These are phyloP conservation scores for Naganishia liquefaciens DNA, from an alignment of 1,284 basidiomycete species.

Conservation along the genomic window DNA sequence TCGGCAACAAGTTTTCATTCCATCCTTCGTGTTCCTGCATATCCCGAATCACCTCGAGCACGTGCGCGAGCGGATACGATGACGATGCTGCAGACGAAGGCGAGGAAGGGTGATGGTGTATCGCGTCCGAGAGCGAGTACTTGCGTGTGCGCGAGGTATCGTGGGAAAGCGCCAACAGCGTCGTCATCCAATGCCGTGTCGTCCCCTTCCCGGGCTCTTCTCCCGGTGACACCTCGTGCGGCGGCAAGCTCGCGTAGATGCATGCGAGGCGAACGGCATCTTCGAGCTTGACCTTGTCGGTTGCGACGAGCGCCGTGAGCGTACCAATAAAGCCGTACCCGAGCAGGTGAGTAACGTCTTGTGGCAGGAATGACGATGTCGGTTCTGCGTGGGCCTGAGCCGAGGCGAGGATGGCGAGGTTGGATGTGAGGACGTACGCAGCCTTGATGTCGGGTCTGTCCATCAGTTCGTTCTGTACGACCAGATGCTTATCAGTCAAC, in stretches of 20 bases:
- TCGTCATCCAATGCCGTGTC: conserved; percentile 27
- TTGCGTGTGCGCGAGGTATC: conserved; percentile 22
- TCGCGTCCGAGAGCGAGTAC: conserved; percentile 28
- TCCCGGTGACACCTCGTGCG: not conserved
- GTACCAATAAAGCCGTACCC: conserved; percentile 54
- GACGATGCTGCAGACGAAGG: conserved; percentile 14
- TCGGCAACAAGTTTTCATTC: conserved; percentile 37
- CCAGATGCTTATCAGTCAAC: not conserved
- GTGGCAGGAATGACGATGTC: conserved; percentile 42
- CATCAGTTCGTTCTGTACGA: conserved; percentile 51
- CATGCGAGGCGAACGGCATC: conserved; percentile 48
- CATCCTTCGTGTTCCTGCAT: conserved; percentile 35
- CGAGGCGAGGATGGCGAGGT: conserved; percentile 51
- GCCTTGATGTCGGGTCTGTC: conserved; percentile 48
- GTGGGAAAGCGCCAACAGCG: conserved; percentile 22
- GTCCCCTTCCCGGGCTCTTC: not conserved
- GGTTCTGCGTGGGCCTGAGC: conserved; percentile 38
- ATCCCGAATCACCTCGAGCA: conserved; percentile 38
- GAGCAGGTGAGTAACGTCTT: conserved; percentile 47
- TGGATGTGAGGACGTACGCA: conserved; percentile 51
- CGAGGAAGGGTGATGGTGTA: not conserved
- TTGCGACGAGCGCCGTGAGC: conserved; percentile 50
- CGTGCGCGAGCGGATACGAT: conserved; percentile 35
- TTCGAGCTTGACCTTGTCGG: conserved; percentile 47
- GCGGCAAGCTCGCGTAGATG: conserved; percentile 37